A percentile compares a stretch with the other conserved stretches of the same genome.
These are phyloP conservation scores for Medicago ruthenica DNA, from an alignment of 306 rosid species.

Conservation along the genomic window DNA sequence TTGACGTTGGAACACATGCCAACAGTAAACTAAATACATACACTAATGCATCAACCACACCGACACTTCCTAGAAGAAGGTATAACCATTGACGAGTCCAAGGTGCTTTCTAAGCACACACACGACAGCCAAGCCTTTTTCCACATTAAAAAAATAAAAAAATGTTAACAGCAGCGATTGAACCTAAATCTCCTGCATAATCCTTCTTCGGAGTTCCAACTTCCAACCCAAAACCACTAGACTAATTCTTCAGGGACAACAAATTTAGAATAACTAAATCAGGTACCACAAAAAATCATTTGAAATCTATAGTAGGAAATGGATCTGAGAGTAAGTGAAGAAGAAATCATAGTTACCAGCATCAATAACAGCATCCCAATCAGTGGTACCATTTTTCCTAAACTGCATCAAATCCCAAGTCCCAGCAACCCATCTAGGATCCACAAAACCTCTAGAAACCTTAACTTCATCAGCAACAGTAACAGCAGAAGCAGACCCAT, in stretches of 20 bases:
- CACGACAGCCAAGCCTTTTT: too few species aligned
- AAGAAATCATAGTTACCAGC: slow-evolving; percentile 58
- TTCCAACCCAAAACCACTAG: too few species aligned
- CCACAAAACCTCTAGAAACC: slow-evolving; percentile 52
- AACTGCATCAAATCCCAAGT: slow-evolving; percentile 98
- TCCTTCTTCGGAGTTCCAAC: too few species aligned
- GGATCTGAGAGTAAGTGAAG: background rate
- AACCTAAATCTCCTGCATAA: too few species aligned
- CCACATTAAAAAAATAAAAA: too few species aligned
- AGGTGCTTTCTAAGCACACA: background rate
- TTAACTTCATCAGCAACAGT: slow-evolving; percentile 41
- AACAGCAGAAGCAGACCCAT: slow-evolving; percentile 58
- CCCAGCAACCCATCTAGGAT: slow-evolving; percentile 81
- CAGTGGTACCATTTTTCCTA: slow-evolving; percentile 70
- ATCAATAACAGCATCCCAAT: slow-evolving; percentile 98
- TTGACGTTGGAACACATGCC: background rate
- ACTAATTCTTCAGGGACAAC: too few species aligned
- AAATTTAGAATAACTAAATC: background rate
- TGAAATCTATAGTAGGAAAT: background rate
- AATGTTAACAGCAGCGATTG: too few species aligned
- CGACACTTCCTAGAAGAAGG: background rate
- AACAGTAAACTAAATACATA: background rate
- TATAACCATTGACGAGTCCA: background rate
- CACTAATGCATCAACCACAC: background rate
- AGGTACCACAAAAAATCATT: slow-evolving; percentile 3